Conservation (phyloP, 352 stramenopile genomes). For the Globisporangium takayamanum region DNA sequence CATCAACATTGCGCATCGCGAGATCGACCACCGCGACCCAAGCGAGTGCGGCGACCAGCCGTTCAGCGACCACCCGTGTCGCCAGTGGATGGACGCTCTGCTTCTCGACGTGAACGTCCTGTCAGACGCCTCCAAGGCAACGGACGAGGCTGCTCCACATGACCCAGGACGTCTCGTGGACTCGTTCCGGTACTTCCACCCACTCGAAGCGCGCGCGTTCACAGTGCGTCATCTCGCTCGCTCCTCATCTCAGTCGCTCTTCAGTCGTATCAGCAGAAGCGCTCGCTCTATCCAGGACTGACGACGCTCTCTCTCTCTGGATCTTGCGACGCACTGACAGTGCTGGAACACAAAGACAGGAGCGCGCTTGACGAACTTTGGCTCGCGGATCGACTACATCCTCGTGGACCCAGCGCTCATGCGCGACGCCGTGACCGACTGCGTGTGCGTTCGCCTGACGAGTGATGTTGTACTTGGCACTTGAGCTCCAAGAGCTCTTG, state of each 20-base stretch:
- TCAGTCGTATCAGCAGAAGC: too few relatives aligned
- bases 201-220: constrained; percentile 61
- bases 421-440: constrained; percentile 33
- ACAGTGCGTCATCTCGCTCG: constrained; percentile 35
- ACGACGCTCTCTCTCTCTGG: neutral
- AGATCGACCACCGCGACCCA: constrained; percentile 76
- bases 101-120: constrained; percentile 8
- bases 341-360: constrained; percentile 87
- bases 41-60: constrained; percentile 18
- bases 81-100: constrained; percentile 52
- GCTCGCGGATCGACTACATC: constrained; percentile 89
- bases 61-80: constrained; percentile 60
- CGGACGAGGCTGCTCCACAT: neutral
- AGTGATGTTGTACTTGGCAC: neutral
- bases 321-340: constrained; percentile 13
- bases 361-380: constrained; percentile 87
- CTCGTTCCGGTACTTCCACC: constrained; percentile 75
- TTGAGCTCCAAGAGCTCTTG: too few relatives aligned
- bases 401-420: constrained; percentile 56
- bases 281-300: neutral
- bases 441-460: constrained; percentile 34
- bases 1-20: constrained; percentile 75
- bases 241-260: neutral
- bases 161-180: constrained; percentile 51
- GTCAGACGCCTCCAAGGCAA: neutral